Conservation (phyloP, 1,139 yeast species). For the Hansenula sp. region DNA sequence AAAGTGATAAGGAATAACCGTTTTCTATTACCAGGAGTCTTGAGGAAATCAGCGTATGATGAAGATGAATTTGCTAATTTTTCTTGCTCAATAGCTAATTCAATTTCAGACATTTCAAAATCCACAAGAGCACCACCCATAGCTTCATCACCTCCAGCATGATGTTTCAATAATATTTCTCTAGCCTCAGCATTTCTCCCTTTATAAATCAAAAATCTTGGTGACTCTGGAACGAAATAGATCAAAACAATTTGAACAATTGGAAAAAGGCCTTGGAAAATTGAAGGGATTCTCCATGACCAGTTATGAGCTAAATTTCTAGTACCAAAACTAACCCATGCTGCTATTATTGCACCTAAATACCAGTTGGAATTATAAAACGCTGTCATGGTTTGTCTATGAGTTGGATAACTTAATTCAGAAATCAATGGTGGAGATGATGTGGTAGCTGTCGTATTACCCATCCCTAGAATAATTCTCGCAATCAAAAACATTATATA, state of each 20-base stretch:
- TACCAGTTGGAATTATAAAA: constrained; percentile 50
- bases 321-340: constrained; percentile 52
- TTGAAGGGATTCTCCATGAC: constrained; percentile 42
- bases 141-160: constrained; percentile 34
- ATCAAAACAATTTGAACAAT: constrained; percentile 33
- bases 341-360: constrained; percentile 54
- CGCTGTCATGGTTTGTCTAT: constrained; percentile 45
- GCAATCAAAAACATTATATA: constrained; percentile 43
- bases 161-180: constrained; percentile 33
- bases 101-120: constrained; percentile 44
- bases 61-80: constrained; percentile 23
- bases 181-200: constrained; percentile 56
- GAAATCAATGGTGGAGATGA: constrained; percentile 41
- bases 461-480: constrained; percentile 46
- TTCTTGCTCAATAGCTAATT: constrained; percentile 31
- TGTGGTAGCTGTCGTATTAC: constrained; percentile 38
- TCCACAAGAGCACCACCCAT: constrained; percentile 34
- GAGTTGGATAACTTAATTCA: constrained; percentile 40
- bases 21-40: constrained; percentile 37
- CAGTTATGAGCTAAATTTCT: constrained; percentile 25
- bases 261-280: constrained; percentile 38
- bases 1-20: constrained; percentile 37
- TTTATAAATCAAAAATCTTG: constrained; percentile 61
- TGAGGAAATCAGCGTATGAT: constrained; percentile 24
- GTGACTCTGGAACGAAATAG: constrained; percentile 63